A percentile compares a stretch with the other conserved stretches of the same genome.
Conservation (phyloP, 2,329 filamentous ascomycete species). For the Ophiostoma populinum region DNA sequence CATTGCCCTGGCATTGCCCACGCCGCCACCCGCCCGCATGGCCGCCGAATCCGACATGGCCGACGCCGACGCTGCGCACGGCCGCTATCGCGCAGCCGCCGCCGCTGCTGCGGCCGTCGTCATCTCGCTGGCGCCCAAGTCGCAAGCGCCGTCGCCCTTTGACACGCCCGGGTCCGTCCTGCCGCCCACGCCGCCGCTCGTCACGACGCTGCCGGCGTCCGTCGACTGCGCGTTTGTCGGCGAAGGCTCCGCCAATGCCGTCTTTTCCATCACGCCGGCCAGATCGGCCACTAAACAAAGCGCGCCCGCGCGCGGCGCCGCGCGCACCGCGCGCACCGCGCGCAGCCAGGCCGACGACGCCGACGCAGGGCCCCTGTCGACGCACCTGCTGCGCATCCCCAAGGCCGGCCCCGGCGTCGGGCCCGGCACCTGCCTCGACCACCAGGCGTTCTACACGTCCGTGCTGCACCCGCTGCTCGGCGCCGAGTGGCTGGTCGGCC, state of each 20-base stretch:
- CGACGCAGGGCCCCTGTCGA: slow-evolving; percentile 3
- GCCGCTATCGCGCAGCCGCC: slow-evolving; percentile 2
- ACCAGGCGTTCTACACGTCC: slow-evolving; percentile 30
- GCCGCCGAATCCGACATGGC: slow-evolving; percentile 7
- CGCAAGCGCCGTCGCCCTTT: background rate
- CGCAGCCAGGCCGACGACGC: background rate
- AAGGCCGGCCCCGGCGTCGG: slow-evolving; percentile 33
- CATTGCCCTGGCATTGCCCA: no score
- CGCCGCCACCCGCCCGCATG: slow-evolving; percentile 1
- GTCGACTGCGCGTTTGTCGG: slow-evolving; percentile 24
- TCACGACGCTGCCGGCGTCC: slow-evolving; percentile 5
- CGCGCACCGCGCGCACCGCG: background rate
- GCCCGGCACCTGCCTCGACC: slow-evolving; percentile 19
- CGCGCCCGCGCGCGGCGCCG: no score
- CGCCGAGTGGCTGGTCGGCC: slow-evolving; percentile 32
- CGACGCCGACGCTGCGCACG: slow-evolving; percentile 4
- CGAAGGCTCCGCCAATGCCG: slow-evolving; percentile 63
- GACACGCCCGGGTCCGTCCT: background rate
- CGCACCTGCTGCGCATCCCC: slow-evolving; percentile 12
- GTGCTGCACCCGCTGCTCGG: slow-evolving; percentile 39
- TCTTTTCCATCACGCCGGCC: slow-evolving; percentile 28
- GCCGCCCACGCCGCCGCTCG: slow-evolving; percentile 5
- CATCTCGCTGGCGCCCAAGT: background rate
- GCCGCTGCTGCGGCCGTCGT: background rate
- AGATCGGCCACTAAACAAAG: no score